Evolutionary conservation across 2,329 filamentous ascomycete genomes (phyloP), one percentile per base, ranked within the genome.

Genomic region (Phialocephala subalpina): DNA sequence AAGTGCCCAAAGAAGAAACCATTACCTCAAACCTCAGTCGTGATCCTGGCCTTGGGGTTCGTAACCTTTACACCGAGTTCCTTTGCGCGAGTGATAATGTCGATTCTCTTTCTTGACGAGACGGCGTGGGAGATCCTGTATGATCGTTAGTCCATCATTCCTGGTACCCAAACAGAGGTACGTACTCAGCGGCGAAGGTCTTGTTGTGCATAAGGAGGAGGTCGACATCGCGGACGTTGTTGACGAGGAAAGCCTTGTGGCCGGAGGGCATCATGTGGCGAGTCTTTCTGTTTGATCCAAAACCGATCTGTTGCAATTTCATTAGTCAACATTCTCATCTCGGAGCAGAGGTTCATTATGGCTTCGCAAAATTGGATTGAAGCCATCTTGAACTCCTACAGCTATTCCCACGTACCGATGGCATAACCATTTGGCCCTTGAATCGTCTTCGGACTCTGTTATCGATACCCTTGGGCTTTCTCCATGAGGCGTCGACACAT

Each of bases 391-490:
- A 47, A 35, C 65, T 49, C 58, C 58, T 42, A 53, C 18, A 42
- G 38, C 14, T 64, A 29, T 58, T 69, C 67, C 67, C 73, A 89
- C 93, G 82, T 94, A 97, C 95, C 88, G 94, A 97, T 85, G 96
- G 96, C 95, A 99, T 98, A 80, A 90, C 89, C 84, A 92, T 91
- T 86, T 92, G 93, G 80, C 96, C 93, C 86, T 93, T 94, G 89
- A 99, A 99, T 77, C 96, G 93, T 88, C 96, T 90, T 82, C 96
- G 92, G 82, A 99, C 95, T 80, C 92, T 87, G 88, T 94, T 97
- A 87, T 99, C 96, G 84, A 99, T 99, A 93, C 96, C 96, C 93
- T 99, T 99, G 77, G 96, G 96, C 90, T 98, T 99, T 86, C 96
- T 92, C 96, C 96, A 99, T 88, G 89, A 91, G 76, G 92, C 82